phyloP scores from a whole-genome alignment of 495 filamentous ascomycete genomes.

The Umbilicaria muhlenbergii region DNA sequence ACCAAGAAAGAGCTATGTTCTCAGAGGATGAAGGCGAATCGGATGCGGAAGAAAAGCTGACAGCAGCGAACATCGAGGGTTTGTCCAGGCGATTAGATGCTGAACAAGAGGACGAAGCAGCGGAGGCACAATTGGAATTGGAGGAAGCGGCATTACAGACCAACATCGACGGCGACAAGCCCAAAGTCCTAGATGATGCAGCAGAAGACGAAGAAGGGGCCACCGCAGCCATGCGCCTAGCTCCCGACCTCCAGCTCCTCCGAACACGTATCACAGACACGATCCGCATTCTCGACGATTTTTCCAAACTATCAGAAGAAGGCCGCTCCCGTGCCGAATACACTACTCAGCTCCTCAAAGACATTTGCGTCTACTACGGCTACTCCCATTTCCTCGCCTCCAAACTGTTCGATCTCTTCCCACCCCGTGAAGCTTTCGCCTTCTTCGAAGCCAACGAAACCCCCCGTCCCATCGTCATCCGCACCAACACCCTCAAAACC shows the following conservation, averaged over 20 bases:
- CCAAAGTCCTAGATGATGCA: slow-evolving; percentile 49
- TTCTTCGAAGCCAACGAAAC: slow-evolving; percentile 99
- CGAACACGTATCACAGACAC: slow-evolving; percentile 86
- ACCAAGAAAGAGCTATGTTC: slow-evolving; percentile 54
- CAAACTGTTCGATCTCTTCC: slow-evolving; percentile 81
- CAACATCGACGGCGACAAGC: slow-evolving; percentile 75
- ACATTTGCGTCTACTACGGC: slow-evolving; percentile 87
- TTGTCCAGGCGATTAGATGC: slow-evolving; percentile 68
- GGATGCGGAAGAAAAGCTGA: slow-evolving; percentile 80
- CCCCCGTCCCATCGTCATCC: slow-evolving; percentile 68
- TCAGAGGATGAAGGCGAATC: slow-evolving; percentile 89
- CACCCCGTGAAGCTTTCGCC: slow-evolving; percentile 84
- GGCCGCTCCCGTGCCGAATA: slow-evolving; percentile 77
- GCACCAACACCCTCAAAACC: slow-evolving; percentile 90
- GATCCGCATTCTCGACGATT: slow-evolving; percentile 77
- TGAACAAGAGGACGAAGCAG: slow-evolving; percentile 57
- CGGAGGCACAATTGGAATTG: slow-evolving; percentile 45
- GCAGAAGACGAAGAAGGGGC: slow-evolving; percentile 34
- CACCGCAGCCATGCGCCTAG: slow-evolving; percentile 36
- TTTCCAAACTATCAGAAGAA: slow-evolving; percentile 60
- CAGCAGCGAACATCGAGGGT: slow-evolving; percentile 90
- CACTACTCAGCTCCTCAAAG: slow-evolving; percentile 68
- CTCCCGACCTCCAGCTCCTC: slow-evolving; percentile 81
- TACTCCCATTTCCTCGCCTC: slow-evolving; percentile 73
- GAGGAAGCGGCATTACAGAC: slow-evolving; percentile 85